These are phyloP conservation scores for Suillus lakei DNA, from an alignment of 768 basidiomycete genomes.

Conservation along the genomic window DNA sequence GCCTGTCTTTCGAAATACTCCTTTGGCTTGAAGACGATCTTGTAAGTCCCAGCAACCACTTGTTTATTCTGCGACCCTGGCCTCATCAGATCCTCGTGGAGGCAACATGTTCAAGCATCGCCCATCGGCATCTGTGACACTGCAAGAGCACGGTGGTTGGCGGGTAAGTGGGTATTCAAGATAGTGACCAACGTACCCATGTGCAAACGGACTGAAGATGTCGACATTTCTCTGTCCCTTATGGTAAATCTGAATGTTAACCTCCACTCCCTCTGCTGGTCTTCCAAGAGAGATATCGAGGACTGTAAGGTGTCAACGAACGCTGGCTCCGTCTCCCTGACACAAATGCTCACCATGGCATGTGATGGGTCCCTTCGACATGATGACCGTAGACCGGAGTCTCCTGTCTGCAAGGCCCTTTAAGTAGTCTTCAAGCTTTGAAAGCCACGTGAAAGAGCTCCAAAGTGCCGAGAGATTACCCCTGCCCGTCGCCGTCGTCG, in stretches of 20 bases:
- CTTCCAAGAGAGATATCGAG: slow-evolving; percentile 86
- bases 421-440: not conserved
- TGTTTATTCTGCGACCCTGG: slow-evolving; percentile 45
- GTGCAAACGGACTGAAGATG: slow-evolving; percentile 57
- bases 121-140: slow-evolving; percentile 80
- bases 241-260: slow-evolving; percentile 63
- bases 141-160: slow-evolving; percentile 32
- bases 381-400: slow-evolving; percentile 18
- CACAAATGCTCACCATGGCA: slow-evolving; percentile 70
- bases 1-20: slow-evolving; percentile 73
- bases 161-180: not conserved
- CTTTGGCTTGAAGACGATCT: slow-evolving; percentile 83
- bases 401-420: not conserved
- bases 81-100: slow-evolving; percentile 49
- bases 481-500: not conserved
- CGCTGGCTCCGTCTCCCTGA: not conserved
- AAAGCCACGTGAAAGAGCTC: not conserved
- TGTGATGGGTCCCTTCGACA: slow-evolving; percentile 82
- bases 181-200: slow-evolving; percentile 54
- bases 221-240: slow-evolving; percentile 39
- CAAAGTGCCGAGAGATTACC: not conserved
- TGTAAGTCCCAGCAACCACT: slow-evolving; percentile 65
- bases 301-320: slow-evolving; percentile 49
- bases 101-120: slow-evolving; percentile 81
- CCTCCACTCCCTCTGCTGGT: slow-evolving; percentile 72